Conservation (phyloP, 2,329 filamentous ascomycete genomes). For the Pseudocercospora cruenta region DNA sequence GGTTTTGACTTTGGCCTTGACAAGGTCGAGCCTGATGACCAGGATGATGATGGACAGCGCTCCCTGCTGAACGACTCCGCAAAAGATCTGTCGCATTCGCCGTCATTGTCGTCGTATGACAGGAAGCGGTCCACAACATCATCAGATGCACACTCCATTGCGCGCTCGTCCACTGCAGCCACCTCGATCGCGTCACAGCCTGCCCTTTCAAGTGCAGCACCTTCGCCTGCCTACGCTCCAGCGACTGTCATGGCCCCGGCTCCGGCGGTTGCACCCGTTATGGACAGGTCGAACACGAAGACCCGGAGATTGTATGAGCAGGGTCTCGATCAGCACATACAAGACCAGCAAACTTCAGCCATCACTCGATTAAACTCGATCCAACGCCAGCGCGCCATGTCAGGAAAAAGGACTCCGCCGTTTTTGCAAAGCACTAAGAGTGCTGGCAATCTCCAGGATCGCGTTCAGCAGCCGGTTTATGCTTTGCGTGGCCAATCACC, state of each 20-base stretch:
- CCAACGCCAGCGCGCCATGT: constrained; percentile 63
- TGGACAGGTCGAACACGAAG: constrained; percentile 71
- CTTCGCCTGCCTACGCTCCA: constrained; percentile 57
- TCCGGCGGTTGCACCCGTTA: constrained; percentile 29
- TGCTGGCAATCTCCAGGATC: constrained; percentile 67
- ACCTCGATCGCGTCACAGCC: constrained; percentile 83
- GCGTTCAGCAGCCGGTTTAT: constrained; percentile 36
- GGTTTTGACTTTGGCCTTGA: constrained; percentile 39
- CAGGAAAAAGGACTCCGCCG: constrained; percentile 52
- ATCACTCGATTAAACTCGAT: constrained; percentile 80
- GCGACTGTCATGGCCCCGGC: constrained; percentile 38
- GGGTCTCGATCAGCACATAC: constrained; percentile 74
- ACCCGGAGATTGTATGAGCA: constrained; percentile 80
- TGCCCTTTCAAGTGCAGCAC: constrained; percentile 39
- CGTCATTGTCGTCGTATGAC: constrained; percentile 66
- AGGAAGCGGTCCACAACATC: constrained; percentile 80
- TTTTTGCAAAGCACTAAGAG: constrained; percentile 51
- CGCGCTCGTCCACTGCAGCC: constrained; percentile 80
- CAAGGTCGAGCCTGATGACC: constrained; percentile 41
- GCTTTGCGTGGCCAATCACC: constrained; percentile 46
- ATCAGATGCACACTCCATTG: constrained; percentile 72
- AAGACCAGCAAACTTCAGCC: constrained; percentile 77
- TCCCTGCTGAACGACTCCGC: constrained; percentile 51
- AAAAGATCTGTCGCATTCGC: constrained; percentile 52
- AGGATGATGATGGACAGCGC: constrained; percentile 46